Base-by-base conservation (phyloP, 352 stramenopile species). In the Elongisporangium undulatum region DNA sequence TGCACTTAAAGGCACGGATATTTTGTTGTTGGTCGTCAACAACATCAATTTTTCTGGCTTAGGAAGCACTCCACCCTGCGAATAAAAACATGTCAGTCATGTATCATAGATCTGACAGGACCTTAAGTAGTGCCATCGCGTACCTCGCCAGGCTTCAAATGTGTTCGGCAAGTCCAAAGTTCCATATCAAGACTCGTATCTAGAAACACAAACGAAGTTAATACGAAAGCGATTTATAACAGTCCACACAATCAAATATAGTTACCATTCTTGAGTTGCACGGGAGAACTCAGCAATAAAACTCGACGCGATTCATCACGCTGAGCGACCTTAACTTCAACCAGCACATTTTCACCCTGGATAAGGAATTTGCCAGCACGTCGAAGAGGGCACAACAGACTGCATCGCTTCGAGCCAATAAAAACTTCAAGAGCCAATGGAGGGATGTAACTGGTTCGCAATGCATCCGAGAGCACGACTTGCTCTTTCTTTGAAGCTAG, bases 301-400 rank as follows among this genome's bases (percentile, higher is more conserved):
- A 96, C 87, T 22, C 87, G 82, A 19, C 86, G 82, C 29, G 82
- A 92, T 53, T 96, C 85, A 54, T 95, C 87, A 39, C 87, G 70
- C 51, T 95, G 87, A 3, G 87, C 87, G 20, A 96, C 87, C 56
- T 96, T 96, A 16, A 95, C 87, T 71, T 96, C 87, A 2, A 82
- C 87, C 13, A 95, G 62, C 15, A 96, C 78, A 23, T 87, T 85
- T 50, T 94, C 87, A 1, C 87, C 85, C 65, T 93, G 85, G 56
- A 96, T 91, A 21, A 96, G 71, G 54, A 96, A 96, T 51, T 95
- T 95, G 29, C 87, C 87, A 6, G 87, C 87, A 23, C 87, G 75
- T 39, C 87, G 87, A 7, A 96, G 63, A 8, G 87, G 87, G 21
- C 87, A 96, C 20, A 96, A 66, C 29, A 96, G 63, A 58, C 81